Conservation (phyloP, 192 early-diverging fungal genomes). For the Umbelopsis sp. region DNA sequence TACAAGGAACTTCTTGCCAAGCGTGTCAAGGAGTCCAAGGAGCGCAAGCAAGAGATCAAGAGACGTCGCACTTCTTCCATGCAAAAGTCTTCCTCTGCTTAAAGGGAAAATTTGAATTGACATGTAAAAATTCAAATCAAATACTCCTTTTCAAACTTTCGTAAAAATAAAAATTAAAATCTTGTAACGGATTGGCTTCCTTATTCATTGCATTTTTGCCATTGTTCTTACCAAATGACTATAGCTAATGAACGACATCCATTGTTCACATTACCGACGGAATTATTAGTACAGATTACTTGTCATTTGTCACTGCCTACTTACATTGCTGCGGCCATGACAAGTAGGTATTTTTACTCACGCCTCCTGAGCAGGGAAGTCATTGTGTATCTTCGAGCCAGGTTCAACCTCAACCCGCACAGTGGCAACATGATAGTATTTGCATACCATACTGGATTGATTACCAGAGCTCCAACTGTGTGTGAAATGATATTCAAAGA, state of each 20-base stretch:
- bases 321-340: conserved; percentile 21
- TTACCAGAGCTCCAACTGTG: conserved; percentile 21
- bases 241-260: conserved; percentile 2
- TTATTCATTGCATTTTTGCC: neutral
- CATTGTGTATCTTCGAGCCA: conserved; percentile 13
- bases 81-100: conserved; percentile 53
- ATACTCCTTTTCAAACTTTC: no score
- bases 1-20: conserved; percentile 88
- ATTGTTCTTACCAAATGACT: neutral
- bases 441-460: conserved; percentile 23
- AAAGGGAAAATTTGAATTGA: conserved; percentile 20
- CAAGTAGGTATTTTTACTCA: conserved; percentile 3
- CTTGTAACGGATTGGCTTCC: neutral
- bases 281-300: conserved; percentile 11
- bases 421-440: conserved; percentile 27
- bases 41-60: conserved; percentile 78
- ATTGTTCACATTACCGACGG: conserved; percentile 4
- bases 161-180: no score
- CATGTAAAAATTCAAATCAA: no score
- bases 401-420: conserved; percentile 22
- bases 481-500: conserved; percentile 21
- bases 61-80: conserved; percentile 74
- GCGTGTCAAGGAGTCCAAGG: conserved; percentile 95
- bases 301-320: conserved; percentile 10
- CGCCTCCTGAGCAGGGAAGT: conserved; percentile 12